phyloP scores from a whole-genome alignment of 179 eudicot species.

The Corrigiola litoralis region DNA sequence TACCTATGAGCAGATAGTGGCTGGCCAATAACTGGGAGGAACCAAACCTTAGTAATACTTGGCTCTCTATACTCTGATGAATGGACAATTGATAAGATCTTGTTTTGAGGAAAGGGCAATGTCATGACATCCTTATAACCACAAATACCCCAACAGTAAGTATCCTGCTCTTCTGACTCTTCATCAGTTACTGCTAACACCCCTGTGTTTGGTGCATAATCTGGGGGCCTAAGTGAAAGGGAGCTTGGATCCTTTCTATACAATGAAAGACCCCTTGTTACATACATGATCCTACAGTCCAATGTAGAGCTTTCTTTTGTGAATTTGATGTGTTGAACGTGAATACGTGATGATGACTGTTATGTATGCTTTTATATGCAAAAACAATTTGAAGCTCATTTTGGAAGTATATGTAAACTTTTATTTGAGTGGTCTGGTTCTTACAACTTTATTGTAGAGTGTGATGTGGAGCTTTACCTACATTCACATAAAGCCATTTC shows the following conservation, averaged over 20 bases:
- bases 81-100: slow-evolving; percentile 42
- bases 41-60: slow-evolving; percentile 58
- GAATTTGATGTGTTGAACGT: not conserved
- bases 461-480: slow-evolving; percentile 16
- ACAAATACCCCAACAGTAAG: slow-evolving; percentile 57
- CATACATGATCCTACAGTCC: slow-evolving; percentile 36
- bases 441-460: slow-evolving; percentile 18
- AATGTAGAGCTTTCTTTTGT: not conserved
- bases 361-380: not conserved
- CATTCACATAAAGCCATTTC: slow-evolving; percentile 12
- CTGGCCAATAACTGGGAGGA: slow-evolving; percentile 64
- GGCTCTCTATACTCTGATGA: slow-evolving; percentile 14
- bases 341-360: too few relatives aligned
- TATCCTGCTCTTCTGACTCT: slow-evolving; percentile 51
- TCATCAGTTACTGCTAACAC: slow-evolving; percentile 61
- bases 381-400: not conserved
- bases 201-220: slow-evolving; percentile 52
- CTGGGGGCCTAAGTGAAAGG: slow-evolving; percentile 41
- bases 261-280: slow-evolving; percentile 62
- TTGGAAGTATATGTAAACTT: not conserved
- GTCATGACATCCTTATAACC: slow-evolving; percentile 39
- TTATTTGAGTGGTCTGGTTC: slow-evolving; percentile 6
- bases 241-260: slow-evolving; percentile 55
- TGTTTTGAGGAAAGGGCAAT: slow-evolving; percentile 78
- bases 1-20: slow-evolving; percentile 74